A percentile compares a stretch with the other conserved stretches of the same genome.
phyloP scores from a whole-genome alignment of 371 early-diverging fungal species.

The Mucor velutinosus region DNA sequence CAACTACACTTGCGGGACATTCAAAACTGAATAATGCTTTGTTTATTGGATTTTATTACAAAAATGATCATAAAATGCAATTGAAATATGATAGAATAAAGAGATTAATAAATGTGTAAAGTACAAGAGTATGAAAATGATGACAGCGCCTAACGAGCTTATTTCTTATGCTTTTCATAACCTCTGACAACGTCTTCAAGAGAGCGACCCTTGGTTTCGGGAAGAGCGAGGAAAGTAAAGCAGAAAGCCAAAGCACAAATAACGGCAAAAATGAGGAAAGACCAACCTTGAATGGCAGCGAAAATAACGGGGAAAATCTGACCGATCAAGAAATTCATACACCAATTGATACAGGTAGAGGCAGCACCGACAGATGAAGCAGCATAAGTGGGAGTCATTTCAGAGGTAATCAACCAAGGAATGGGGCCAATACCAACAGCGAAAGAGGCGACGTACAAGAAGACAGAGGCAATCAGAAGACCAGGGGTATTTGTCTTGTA shows the following conservation, averaged over 20 bases:
- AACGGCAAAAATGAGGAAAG: constrained; percentile 65
- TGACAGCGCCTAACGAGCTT: neutral
- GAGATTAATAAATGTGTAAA: neutral
- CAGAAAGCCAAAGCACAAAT: constrained; percentile 23
- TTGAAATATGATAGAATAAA: neutral
- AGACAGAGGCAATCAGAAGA: constrained; percentile 65
- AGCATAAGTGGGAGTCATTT: constrained; percentile 66
- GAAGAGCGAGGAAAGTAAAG: constrained; percentile 53
- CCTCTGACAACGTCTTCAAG: constrained; percentile 55
- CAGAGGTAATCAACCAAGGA: constrained; percentile 76
- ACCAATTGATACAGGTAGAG: constrained; percentile 67
- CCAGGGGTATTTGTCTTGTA: constrained; percentile 43
- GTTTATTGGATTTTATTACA: neutral
- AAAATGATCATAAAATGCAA: neutral
- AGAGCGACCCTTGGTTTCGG: constrained; percentile 76
- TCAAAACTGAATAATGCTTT: neutral
- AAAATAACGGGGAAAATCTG: constrained; percentile 63
- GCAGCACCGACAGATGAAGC: constrained; percentile 52
- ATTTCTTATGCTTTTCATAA: constrained; percentile 4
- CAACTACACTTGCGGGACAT: too few species aligned
- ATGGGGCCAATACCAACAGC: constrained; percentile 85
- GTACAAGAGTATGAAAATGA: neutral
- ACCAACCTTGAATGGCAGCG: constrained; percentile 58
- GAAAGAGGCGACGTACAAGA: constrained; percentile 76
- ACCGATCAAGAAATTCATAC: constrained; percentile 51